A percentile compares a stretch with the other conserved stretches of the same genome.
Evolutionary conservation across 2,329 filamentous ascomycete species (phyloP).

Genomic region (Aureobasidium musti): DNA sequence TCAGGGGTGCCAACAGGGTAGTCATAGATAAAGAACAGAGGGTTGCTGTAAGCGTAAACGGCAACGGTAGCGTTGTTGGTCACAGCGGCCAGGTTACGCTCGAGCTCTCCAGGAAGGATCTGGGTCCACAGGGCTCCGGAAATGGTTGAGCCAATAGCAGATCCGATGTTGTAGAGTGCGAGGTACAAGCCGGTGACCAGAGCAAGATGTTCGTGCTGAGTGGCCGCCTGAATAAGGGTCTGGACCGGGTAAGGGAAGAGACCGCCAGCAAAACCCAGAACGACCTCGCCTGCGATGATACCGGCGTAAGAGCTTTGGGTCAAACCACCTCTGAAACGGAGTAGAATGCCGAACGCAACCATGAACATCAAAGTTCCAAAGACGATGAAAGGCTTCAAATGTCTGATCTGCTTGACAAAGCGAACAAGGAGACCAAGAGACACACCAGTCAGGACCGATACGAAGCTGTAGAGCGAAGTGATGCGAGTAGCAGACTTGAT

Average conservation of each 20-base stretch:
- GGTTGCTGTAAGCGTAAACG: constrained; percentile 45
- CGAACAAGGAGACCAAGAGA: constrained; percentile 47
- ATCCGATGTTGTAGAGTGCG: constrained; percentile 60
- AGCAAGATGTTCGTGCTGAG: constrained; percentile 56
- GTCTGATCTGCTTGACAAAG: constrained; percentile 24
- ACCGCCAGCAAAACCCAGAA: constrained; percentile 41
- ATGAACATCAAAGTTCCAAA: constrained; percentile 39
- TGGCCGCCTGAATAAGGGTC: constrained; percentile 42
- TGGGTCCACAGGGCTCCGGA: constrained; percentile 66
- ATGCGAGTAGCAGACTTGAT: constrained; percentile 60
- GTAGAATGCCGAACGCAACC: constrained; percentile 39
- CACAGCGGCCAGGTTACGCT: constrained; percentile 37
- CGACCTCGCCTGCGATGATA: constrained; percentile 48
- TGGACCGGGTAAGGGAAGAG: constrained; percentile 39
- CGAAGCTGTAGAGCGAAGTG: constrained; percentile 60
- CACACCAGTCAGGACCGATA: constrained; percentile 59
- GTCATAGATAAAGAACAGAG: constrained; percentile 43
- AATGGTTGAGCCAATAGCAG: constrained; percentile 50
- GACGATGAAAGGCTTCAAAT: constrained; percentile 42
- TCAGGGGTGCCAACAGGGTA: constrained; percentile 51
- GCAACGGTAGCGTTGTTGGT: constrained; percentile 46
- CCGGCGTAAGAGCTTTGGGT: constrained; percentile 47
- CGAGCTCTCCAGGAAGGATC: constrained; percentile 54
- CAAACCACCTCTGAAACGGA: constrained; percentile 42
- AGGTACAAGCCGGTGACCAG: constrained; percentile 62